phyloP scores from a whole-genome alignment of 306 rosid genomes.

The Vigna hirtella region DNA sequence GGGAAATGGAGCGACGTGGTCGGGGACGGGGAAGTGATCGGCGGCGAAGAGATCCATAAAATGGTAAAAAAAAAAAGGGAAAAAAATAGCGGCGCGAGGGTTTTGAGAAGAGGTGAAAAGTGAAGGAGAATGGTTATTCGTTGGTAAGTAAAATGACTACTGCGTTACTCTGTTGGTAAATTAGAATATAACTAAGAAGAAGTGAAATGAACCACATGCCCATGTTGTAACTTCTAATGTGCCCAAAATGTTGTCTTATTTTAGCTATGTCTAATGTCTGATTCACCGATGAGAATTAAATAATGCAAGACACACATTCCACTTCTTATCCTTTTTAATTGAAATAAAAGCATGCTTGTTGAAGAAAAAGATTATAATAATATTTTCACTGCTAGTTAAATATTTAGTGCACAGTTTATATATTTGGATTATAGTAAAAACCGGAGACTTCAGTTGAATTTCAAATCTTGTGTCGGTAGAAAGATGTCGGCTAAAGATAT shows the following conservation, averaged over 20 bases:
- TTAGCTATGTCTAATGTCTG: too few relatives aligned
- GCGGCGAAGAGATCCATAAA: constrained; percentile 59
- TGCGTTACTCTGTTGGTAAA: neutral
- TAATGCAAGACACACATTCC: too few relatives aligned
- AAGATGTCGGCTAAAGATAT: too few relatives aligned
- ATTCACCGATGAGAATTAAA: too few relatives aligned
- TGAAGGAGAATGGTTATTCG: constrained; percentile 21
- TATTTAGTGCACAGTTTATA: too few relatives aligned
- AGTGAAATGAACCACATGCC: neutral
- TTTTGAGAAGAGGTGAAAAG: constrained; percentile 53
- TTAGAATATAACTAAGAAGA: neutral
- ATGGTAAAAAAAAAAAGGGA: constrained; percentile 30
- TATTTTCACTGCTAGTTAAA: too few relatives aligned
- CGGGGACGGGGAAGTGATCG: constrained; percentile 68
- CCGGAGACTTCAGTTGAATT: too few relatives aligned
- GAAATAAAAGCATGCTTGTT: too few relatives aligned
- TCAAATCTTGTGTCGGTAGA: too few relatives aligned
- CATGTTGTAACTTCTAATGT: neutral
- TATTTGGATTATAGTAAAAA: too few relatives aligned
- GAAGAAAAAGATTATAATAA: too few relatives aligned
- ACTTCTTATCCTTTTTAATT: too few relatives aligned
- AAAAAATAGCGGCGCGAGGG: constrained; percentile 53
- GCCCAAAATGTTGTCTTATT: neutral
- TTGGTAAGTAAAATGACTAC: constrained; percentile 37
- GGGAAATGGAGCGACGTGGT: constrained; percentile 70